A percentile compares a stretch with the other conserved stretches of the same genome.
Evolutionary conservation across 1,284 basidiomycete genomes (phyloP).

Genomic region (Puccinia polysora): DNA sequence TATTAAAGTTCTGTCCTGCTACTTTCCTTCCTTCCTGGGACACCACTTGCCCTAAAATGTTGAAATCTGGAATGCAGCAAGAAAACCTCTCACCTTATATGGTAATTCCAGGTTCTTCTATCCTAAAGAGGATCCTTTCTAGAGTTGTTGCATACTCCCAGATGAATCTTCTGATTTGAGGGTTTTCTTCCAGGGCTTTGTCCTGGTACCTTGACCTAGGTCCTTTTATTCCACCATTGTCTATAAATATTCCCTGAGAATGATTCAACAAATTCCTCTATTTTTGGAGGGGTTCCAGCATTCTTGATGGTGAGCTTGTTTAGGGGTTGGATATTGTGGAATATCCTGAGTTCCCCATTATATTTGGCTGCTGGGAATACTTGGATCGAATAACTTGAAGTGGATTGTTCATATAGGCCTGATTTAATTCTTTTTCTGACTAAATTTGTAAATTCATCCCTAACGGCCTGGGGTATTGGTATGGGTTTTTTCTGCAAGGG

Average conservation of each 20-base stretch:
- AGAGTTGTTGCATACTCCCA: constrained; percentile 18
- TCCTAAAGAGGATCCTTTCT: constrained; percentile 14
- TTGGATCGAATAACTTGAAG: too few species aligned
- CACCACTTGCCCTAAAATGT: constrained; percentile 16
- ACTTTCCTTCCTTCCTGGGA: constrained; percentile 2
- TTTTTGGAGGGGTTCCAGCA: neutral
- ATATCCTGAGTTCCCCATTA: too few species aligned
- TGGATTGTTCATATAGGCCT: too few species aligned
- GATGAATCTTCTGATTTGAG: constrained; percentile 10
- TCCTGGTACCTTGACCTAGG: constrained; percentile 1
- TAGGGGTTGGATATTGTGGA: too few species aligned
- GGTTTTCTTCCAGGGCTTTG: neutral
- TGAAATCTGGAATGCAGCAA: neutral
- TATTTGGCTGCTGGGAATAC: too few species aligned
- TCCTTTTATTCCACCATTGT: constrained; percentile 1
- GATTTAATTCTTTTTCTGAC: too few species aligned
- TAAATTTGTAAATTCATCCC: too few species aligned
- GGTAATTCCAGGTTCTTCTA: constrained; percentile 21
- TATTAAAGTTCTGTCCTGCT: neutral
- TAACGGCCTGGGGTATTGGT: too few species aligned
- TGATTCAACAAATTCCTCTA: neutral
- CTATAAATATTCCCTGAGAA: neutral
- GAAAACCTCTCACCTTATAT: constrained; percentile 7
- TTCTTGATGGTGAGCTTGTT: too few species aligned
- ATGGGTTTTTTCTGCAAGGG: too few species aligned